A percentile compares a stretch with the other conserved stretches of the same genome.
Conservation (phyloP, 306 rosid genomes). For the Ormosia emarginata region DNA sequence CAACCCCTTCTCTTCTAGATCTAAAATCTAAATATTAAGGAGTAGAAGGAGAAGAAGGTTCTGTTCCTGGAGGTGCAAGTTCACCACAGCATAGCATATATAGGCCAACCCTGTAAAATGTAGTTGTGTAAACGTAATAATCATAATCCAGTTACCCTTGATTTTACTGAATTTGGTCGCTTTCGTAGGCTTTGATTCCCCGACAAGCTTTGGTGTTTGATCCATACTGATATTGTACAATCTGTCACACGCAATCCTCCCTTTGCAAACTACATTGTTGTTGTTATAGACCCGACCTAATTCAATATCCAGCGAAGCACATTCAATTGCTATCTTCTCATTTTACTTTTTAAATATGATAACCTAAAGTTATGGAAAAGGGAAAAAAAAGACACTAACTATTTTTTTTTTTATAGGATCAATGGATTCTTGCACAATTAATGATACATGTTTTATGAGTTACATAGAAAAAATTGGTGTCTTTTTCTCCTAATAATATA, state of each 20-base stretch:
- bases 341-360: neutral
- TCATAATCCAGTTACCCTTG: constrained; percentile 6
- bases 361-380: neutral
- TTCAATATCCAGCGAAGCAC: constrained; percentile 27
- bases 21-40: neutral
- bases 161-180: constrained; percentile 19
- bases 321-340: neutral
- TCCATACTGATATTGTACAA: constrained; percentile 38
- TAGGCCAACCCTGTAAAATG: neutral
- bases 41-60: constrained; percentile 21
- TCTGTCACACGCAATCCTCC: constrained; percentile 47
- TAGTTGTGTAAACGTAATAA: neutral
- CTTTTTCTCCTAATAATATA: neutral
- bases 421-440: neutral
- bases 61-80: constrained; percentile 25
- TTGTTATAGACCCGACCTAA: constrained; percentile 25
- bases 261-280: constrained; percentile 6
- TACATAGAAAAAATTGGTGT: neutral
- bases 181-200: constrained; percentile 45
- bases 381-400: neutral
- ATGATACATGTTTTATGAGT: neutral
- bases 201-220: constrained; percentile 41
- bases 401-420: neutral
- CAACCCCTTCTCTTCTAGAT: neutral
- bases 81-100: neutral